Evolutionary conservation across 139 green algal genomes (phyloP), one percentile per base, ranked within the genome.

Genomic region (Raphidocelis subcapitata): DNA sequence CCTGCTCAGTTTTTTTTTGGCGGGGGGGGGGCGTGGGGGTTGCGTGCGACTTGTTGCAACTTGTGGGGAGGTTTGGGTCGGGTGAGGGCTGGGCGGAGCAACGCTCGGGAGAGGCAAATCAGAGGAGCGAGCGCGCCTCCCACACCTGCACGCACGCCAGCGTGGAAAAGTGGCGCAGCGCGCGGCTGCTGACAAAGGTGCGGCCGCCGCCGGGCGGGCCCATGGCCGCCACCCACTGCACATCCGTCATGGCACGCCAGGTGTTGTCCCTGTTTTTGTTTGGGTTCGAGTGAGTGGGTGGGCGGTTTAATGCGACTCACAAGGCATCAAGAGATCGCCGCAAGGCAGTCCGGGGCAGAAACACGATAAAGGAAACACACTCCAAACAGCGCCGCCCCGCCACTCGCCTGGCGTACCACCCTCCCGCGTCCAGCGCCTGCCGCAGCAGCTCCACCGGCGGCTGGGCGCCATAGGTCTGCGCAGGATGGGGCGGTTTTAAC

Each of bases 371-470:
- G 12, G n/a, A 1, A 33, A 65, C 23, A 56, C 24, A 62, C 0
- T 1, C 1, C 33, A 33, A 16, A 35, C 4, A 21, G 26, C 33
- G 2, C 33, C 33, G 56, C 33, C 56, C 56, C 24, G 69, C 46
- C 59, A n/a, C 68, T 49, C 41, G 12, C 41, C 41, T 49, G 41
- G 8, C 74, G 71, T 91, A 89, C 87, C 88, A 92, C 23, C 88
- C 87, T 31, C 62, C 46, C 68, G 89, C 80, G 75, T 94, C 89
- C 68, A 88, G 80, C 52, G 65, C 81, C 81, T 94, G 89, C 21
- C 89, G 77, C 74, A 94, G 79, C 72, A 94, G 78, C 79, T 94
- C 89, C 29, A 94, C 85, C 28, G 89, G 86, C 14, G 89, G 89
- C 86, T 93, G 88, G 0, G 89, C 87, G 35, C 85, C 86, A 59